Conservation (phyloP, 176 grass and related monocot genomes). For the barley (Hordeum vulgare) region DNA sequence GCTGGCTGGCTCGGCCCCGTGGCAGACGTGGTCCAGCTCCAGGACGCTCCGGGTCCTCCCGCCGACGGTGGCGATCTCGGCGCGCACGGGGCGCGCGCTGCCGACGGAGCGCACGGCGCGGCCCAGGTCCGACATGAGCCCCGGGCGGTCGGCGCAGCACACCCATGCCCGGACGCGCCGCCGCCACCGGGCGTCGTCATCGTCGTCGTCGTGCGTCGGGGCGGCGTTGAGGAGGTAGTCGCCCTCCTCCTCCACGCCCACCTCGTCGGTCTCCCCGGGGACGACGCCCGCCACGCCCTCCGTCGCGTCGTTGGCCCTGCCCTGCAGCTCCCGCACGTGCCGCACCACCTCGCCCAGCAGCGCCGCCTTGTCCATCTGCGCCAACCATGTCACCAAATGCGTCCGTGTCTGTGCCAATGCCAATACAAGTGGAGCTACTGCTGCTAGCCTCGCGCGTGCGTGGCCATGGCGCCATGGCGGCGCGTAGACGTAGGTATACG, state of each 20-base stretch:
- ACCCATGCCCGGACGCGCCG: conserved; percentile 64
- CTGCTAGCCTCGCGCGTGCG: not conserved
- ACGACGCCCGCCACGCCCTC: conserved; percentile 38
- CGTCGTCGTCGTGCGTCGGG: not conserved
- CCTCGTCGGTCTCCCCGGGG: conserved; percentile 69
- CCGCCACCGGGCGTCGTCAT: not conserved
- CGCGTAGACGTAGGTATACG: not conserved
- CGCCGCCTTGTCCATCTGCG: conserved; percentile 97
- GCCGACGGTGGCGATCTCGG: conserved; percentile 76
- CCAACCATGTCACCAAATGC: not conserved
- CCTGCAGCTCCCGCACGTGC: conserved; percentile 73
- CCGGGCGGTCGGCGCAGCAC: conserved; percentile 81
- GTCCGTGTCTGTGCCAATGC: not conserved
- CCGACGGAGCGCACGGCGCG: conserved; percentile 65
- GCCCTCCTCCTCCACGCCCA: conserved; percentile 43
- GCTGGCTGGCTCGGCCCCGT: not conserved
- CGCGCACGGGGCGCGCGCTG: conserved; percentile 61
- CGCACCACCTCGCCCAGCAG: conserved; percentile 93
- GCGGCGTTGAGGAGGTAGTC: not conserved
- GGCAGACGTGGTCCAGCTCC: conserved; percentile 62
- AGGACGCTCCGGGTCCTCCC: conserved; percentile 64
- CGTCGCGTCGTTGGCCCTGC: conserved; percentile 39
- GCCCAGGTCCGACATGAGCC: conserved; percentile 69
- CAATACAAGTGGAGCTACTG: not conserved
- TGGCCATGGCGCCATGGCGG: no score